Conservation (phyloP, 805 yeast species). For the Cyberlindnera mrakii region DNA sequence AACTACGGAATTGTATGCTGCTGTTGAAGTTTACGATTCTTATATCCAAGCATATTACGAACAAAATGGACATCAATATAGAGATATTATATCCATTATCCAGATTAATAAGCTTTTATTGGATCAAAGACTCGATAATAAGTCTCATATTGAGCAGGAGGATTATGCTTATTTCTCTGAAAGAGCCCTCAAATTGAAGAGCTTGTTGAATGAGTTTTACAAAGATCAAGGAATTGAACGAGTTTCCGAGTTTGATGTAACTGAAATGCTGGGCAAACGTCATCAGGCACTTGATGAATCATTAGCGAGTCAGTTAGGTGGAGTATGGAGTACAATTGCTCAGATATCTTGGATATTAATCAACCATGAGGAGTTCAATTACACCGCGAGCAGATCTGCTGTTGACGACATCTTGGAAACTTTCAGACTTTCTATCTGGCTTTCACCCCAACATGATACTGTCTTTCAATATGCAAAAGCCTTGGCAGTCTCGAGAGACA, state of each 20-base stretch:
- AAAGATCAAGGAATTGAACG: conserved; percentile 4
- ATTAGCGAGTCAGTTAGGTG: conserved; percentile 2
- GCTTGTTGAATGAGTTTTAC: conserved; percentile 10
- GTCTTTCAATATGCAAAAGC: conserved; percentile 42
- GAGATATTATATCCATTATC: conserved; percentile 31
- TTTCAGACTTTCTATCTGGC: conserved; percentile 14
- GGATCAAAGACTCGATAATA: conserved; percentile 1
- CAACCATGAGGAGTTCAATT: conserved; percentile 6
- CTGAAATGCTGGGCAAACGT: not conserved
- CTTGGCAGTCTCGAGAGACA: conserved; percentile 37
- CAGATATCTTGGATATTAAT: conserved; percentile 7
- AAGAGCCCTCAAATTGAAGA: conserved; percentile 6
- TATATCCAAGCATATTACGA: conserved; percentile 33
- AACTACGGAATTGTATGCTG: conserved; percentile 22
- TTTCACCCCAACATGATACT: conserved; percentile 2
- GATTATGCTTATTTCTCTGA: conserved; percentile 10
- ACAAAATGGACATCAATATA: conserved; percentile 28
- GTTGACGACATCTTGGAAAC: conserved; percentile 3
- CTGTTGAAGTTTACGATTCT: conserved; percentile 35
- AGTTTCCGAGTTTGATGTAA: conserved; percentile 2
- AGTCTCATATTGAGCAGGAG: not conserved
- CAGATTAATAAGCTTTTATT: conserved; percentile 8
- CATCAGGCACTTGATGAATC: not conserved
- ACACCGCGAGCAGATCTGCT: conserved; percentile 1
- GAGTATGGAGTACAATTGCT: conserved; percentile 15